These are phyloP conservation scores for Suillus alpinus DNA, from an alignment of 768 basidiomycete species.

Conservation along the genomic window DNA sequence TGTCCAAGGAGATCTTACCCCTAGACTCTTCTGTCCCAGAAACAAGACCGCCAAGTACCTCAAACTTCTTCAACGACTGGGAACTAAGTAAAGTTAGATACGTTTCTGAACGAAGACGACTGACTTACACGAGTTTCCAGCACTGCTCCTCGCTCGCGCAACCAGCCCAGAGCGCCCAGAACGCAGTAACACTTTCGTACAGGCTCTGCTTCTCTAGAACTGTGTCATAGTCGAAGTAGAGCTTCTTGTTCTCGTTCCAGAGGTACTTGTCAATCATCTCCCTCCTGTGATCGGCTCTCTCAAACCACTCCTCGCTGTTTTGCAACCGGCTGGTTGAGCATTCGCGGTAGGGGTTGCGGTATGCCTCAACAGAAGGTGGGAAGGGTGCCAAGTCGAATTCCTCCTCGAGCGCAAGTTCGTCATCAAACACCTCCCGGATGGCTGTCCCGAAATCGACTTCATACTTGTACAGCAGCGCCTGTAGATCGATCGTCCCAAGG, in stretches of 20 bases:
- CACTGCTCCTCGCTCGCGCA: conserved; percentile 96
- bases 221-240: conserved; percentile 98
- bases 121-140: conserved; percentile 84
- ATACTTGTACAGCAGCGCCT: conserved; percentile 96
- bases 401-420: conserved; percentile 87
- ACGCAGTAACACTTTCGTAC: conserved; percentile 95
- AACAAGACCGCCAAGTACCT: conserved; percentile 92
- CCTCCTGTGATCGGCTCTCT: conserved; percentile 79
- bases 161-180: conserved; percentile 97
- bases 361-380: conserved; percentile 76
- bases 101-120: conserved; percentile 1
- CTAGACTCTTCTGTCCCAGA: conserved; percentile 96
- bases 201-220: conserved; percentile 86
- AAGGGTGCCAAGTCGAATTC: conserved; percentile 90
- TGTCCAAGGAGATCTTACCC: conserved; percentile 91
- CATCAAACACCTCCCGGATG: conserved; percentile 92
- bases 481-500: conserved; percentile 93
- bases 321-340: conserved; percentile 60
- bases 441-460: conserved; percentile 98
- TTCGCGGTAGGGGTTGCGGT: conserved; percentile 59
- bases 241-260: conserved; percentile 93
- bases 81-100: conserved; percentile 47
- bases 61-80: conserved; percentile 89
- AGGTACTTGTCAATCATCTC: conserved; percentile 88
- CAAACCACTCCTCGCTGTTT: conserved; percentile 89